A percentile compares a stretch with the other conserved stretches of the same genome.
These are phyloP conservation scores for Leccinellum luteum DNA, from an alignment of 768 basidiomycete species.

Conservation along the genomic window DNA sequence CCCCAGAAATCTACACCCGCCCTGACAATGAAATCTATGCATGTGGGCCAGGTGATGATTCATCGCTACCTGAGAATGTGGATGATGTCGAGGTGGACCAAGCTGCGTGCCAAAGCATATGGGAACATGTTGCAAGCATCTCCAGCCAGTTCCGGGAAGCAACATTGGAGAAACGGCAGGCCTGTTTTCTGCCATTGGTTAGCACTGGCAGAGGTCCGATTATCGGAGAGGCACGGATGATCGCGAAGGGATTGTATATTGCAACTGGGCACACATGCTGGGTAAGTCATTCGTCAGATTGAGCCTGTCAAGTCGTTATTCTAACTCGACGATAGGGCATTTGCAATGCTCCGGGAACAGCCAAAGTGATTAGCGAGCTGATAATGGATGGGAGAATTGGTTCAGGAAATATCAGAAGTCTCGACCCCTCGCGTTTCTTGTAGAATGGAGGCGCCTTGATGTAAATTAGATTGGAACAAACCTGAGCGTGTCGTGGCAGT, in stretches of 20 bases:
- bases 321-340: conserved; percentile 50
- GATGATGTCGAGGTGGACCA: conserved; percentile 66
- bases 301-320: not conserved
- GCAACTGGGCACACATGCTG: conserved; percentile 81
- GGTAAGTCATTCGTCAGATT: conserved; percentile 43
- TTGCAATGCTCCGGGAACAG: conserved; percentile 84
- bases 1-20: conserved; percentile 72
- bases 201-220: conserved; percentile 60
- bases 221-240: conserved; percentile 55
- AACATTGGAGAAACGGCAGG: conserved; percentile 53
- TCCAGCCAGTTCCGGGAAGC: conserved; percentile 57
- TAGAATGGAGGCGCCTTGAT: conserved; percentile 13
- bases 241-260: conserved; percentile 64
- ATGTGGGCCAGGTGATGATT: conserved; percentile 78
- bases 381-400: conserved; percentile 63
- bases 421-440: conserved; percentile 41
- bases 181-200: conserved; percentile 77
- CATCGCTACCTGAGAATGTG: conserved; percentile 63
- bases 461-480: not conserved
- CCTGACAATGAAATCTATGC: conserved; percentile 70
- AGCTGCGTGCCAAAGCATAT: conserved; percentile 53
- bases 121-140: conserved; percentile 57
- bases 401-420: conserved; percentile 51
- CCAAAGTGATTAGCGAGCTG: conserved; percentile 65
- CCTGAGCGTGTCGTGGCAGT: not conserved